These are phyloP conservation scores for Carex littledalei DNA, from an alignment of 176 grass and related monocot genomes.

Conservation along the genomic window DNA sequence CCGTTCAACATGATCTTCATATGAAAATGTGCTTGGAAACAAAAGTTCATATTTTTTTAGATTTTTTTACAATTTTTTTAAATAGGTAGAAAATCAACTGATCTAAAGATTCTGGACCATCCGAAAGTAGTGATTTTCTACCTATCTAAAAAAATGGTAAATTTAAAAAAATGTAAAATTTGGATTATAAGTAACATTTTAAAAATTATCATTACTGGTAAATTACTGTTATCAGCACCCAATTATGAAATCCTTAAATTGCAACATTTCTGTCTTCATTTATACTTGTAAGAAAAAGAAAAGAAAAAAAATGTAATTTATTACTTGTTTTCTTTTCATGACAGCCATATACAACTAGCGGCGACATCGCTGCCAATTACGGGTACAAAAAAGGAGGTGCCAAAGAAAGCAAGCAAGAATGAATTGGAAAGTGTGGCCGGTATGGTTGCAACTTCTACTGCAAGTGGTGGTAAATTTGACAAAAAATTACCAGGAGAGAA, in stretches of 20 bases:
- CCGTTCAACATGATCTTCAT: too few species aligned
- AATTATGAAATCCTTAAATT: not conserved
- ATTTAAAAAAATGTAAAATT: too few species aligned
- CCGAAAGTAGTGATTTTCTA: too few species aligned
- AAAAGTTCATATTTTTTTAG: too few species aligned
- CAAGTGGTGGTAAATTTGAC: slow-evolving; percentile 91
- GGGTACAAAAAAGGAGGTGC: slow-evolving; percentile 51
- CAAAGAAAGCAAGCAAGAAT: slow-evolving; percentile 70
- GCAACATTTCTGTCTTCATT: not conserved
- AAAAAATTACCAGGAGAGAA: slow-evolving; percentile 86
- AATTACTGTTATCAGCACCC: not conserved
- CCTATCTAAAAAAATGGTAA: too few species aligned
- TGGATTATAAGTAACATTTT: too few species aligned
- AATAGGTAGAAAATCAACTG: too few species aligned
- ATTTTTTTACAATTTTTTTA: too few species aligned
- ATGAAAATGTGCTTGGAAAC: too few species aligned
- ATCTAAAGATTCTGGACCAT: too few species aligned
- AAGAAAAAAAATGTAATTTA: not conserved
- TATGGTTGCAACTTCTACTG: slow-evolving; percentile 77
- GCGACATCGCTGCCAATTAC: slow-evolving; percentile 74
- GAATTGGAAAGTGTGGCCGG: slow-evolving; percentile 83
- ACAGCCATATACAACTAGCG: slow-evolving; percentile 87
- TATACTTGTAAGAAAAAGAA: not conserved
- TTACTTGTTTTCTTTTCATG: not conserved
- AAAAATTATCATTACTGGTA: too few species aligned